Base-by-base conservation (phyloP, 1,284 basidiomycete genomes). In the Ustilago nuda region DNA sequence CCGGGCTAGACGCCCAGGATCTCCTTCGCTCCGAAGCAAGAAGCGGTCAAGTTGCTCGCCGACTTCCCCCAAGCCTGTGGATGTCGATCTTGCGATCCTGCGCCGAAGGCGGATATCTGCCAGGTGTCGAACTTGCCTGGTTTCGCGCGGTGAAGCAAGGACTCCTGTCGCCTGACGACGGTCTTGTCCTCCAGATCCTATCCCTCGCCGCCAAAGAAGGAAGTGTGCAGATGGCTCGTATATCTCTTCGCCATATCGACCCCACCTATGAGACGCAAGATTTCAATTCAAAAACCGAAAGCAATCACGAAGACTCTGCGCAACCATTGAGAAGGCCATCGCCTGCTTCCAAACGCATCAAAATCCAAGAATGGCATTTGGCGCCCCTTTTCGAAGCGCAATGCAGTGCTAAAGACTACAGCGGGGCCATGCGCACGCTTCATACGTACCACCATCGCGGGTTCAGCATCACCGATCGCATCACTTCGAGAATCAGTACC, bases 81-180 rank as follows among this genome's bases (percentile, higher is more conserved):
- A 82, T 83, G 75, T 54, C 70, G 11, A 61, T 80, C 15, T 68
- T 84, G 35, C 67, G 79, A 11, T 55, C 59, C 1, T 82, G 76
- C 37, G 80, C 81, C 13, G 68, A 76, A 35, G 66, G 66, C 1
- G 68, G 70, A 46, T 80, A 77, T 50, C 17, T 78, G 9, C 73
- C 77, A 8, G 82, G 72, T 6, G 64, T 82, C 4, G 66, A 75
- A 19, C 64, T 76, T 15, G 76, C 81, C 7, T 84, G 82, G 82
- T 57, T 76, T 8, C 61, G 56, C 11, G 69, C 61, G 9, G 65
- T 78, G 7, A 57, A 48, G 2, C 56, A 69, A 13, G 70, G 71
- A 2, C 63, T 71, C 0, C 53, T 69, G 2, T 56, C 56, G 17
- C 75, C 78, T 0, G 81, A 83, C 37, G 79, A 83, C 8, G 82